These are phyloP conservation scores for Beauveria pseudobassiana DNA, from an alignment of 2,329 filamentous ascomycete species.

Conservation along the genomic window DNA sequence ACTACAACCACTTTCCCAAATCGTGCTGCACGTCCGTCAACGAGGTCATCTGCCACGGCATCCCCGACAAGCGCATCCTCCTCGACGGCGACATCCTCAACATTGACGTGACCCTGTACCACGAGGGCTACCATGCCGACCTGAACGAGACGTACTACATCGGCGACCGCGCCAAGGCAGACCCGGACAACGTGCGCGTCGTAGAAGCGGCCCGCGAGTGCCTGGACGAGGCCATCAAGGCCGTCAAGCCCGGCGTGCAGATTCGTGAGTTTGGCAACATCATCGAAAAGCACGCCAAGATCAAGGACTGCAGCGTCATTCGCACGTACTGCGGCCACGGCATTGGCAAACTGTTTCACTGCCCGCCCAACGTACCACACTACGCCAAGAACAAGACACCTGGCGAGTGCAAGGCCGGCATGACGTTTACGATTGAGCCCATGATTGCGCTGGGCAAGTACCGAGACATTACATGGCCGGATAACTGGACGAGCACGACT, in stretches of 20 bases:
- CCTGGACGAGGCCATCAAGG: slow-evolving; percentile 80
- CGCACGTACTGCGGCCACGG: slow-evolving; percentile 95
- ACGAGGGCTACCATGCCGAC: slow-evolving; percentile 91
- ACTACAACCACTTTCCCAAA: slow-evolving; percentile 95
- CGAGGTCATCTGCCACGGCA: slow-evolving; percentile 98
- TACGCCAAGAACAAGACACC: slow-evolving; percentile 98
- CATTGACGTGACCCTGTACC: slow-evolving; percentile 91
- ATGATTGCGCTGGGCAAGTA: slow-evolving; percentile 95
- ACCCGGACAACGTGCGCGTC: slow-evolving; percentile 81
- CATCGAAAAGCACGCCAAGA: slow-evolving; percentile 93
- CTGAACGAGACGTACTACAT: slow-evolving; percentile 99
- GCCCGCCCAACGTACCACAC: slow-evolving; percentile 87
- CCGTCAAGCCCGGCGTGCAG: slow-evolving; percentile 86
- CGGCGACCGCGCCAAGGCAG: slow-evolving; percentile 74
- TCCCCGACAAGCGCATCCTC: slow-evolving; percentile 81
- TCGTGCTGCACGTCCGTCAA: slow-evolving; percentile 95
- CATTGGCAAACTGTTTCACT: slow-evolving; percentile 90
- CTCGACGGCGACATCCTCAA: slow-evolving; percentile 94
- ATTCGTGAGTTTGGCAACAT: slow-evolving; percentile 90
- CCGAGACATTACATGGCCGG: slow-evolving; percentile 92
- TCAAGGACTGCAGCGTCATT: slow-evolving; percentile 78
- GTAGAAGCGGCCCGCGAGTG: slow-evolving; percentile 87
- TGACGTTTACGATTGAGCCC: slow-evolving; percentile 98
- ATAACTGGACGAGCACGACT: slow-evolving; percentile 97
- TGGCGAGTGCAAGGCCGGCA: slow-evolving; percentile 86